These are phyloP conservation scores for Metarhizium album DNA, from an alignment of 2,329 filamentous ascomycete species.

Conservation along the genomic window DNA sequence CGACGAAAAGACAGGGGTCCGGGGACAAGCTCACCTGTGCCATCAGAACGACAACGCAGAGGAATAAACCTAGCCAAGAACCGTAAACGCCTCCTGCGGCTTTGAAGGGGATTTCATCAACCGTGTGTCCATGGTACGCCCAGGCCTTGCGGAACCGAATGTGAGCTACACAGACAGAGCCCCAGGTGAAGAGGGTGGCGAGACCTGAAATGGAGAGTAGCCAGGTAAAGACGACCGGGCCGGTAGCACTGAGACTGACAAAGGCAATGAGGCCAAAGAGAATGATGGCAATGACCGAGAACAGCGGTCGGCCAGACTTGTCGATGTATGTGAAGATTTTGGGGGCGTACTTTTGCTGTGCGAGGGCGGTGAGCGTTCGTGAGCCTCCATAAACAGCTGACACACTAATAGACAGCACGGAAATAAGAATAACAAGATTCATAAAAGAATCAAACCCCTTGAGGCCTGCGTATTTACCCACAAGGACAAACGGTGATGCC, in stretches of 20 bases:
- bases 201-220: conserved; percentile 51
- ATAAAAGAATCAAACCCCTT: conserved; percentile 38
- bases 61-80: conserved; percentile 49
- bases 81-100: conserved; percentile 51
- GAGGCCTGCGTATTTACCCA: conserved; percentile 36
- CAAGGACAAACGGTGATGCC: conserved; percentile 40
- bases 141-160: conserved; percentile 55
- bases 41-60: conserved; percentile 44
- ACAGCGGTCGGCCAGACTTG: conserved; percentile 38
- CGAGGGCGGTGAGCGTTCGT: conserved; percentile 44
- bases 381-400: conserved; percentile 45
- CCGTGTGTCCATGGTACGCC: conserved; percentile 44
- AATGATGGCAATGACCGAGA: conserved; percentile 23
- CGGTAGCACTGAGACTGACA: conserved; percentile 30
- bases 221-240: conserved; percentile 47
- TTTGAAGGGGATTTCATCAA: conserved; percentile 57
- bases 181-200: conserved; percentile 53
- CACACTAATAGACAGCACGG: conserved; percentile 43
- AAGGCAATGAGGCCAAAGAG: conserved; percentile 14
- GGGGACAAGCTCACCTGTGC: conserved; percentile 34
- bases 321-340: conserved; percentile 43
- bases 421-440: conserved; percentile 43
- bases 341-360: conserved; percentile 45
- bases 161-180: conserved; percentile 51
- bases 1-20: background rate